These are phyloP conservation scores for Leucocoprinus birnbaumii DNA, from an alignment of 768 basidiomycete species.

Conservation along the genomic window DNA sequence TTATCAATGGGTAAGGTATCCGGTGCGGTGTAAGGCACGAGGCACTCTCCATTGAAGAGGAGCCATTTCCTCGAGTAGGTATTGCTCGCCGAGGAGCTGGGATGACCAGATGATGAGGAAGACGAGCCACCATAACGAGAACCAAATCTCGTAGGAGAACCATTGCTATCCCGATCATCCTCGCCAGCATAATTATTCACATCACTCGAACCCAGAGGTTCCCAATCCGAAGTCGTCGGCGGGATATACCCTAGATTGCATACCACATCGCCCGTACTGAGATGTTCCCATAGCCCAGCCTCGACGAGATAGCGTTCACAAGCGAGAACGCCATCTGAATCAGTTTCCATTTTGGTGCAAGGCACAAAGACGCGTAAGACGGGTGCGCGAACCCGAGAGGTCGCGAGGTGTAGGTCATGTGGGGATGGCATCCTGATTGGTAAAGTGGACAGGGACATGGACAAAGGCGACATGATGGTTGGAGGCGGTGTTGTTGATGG, in stretches of 20 bases:
- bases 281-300: slow-evolving; percentile 66
- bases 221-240: slow-evolving; percentile 26
- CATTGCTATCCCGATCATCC: slow-evolving; percentile 8
- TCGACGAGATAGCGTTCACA: slow-evolving; percentile 72
- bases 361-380: slow-evolving; percentile 75
- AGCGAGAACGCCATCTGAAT: slow-evolving; percentile 38
- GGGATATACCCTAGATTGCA: slow-evolving; percentile 82
- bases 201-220: background rate
- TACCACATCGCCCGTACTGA: slow-evolving; percentile 76
- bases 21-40: slow-evolving; percentile 62
- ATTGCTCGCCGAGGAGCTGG: too few species aligned
- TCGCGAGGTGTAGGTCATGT: slow-evolving; percentile 64
- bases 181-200: background rate
- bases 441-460: too few species aligned
- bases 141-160: background rate
- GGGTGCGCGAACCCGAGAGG: slow-evolving; percentile 63
- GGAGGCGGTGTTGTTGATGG: slow-evolving; percentile 16
- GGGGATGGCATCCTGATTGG: slow-evolving; percentile 33
- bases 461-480: background rate
- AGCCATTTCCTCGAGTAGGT: slow-evolving; percentile 51
- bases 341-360: slow-evolving; percentile 49
- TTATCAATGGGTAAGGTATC: slow-evolving; percentile 50
- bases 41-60: slow-evolving; percentile 62
- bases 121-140: background rate
- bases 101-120: background rate